phyloP scores from a whole-genome alignment of 805 yeast genomes.

The Tetrapisispora phaffii region DNA sequence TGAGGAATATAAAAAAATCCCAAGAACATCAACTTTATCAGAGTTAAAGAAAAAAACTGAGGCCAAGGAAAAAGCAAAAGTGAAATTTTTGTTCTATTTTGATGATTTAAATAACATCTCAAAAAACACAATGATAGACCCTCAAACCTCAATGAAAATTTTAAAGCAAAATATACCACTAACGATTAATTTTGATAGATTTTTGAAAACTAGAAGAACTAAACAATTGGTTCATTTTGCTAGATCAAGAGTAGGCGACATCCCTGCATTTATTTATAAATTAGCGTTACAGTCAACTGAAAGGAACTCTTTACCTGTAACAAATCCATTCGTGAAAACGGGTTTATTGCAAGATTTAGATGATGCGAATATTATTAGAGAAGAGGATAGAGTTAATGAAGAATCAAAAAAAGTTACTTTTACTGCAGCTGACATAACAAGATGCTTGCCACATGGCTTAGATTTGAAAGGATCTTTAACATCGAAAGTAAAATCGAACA shows the following conservation, averaged over 20 bases:
- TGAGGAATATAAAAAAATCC: conserved; percentile 32
- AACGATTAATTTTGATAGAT: conserved; percentile 55
- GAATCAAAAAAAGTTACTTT: conserved; percentile 30
- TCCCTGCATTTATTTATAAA: conserved; percentile 56
- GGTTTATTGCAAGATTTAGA: conserved; percentile 46
- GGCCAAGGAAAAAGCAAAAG: conserved; percentile 44
- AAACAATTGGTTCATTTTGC: conserved; percentile 53
- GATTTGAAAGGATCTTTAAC: conserved; percentile 40
- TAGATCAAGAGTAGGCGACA: conserved; percentile 56
- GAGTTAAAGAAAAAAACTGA: conserved; percentile 50
- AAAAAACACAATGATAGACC: conserved; percentile 24
- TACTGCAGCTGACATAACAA: conserved; percentile 36
- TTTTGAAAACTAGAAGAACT: conserved; percentile 56
- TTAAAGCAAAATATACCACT: conserved; percentile 44
- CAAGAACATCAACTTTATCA: conserved; percentile 34
- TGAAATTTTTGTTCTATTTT: conserved; percentile 31
- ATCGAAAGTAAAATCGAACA: conserved; percentile 30
- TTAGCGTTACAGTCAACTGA: conserved; percentile 51
- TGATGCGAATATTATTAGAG: conserved; percentile 21
- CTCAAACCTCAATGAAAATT: conserved; percentile 30
- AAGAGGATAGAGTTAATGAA: conserved; percentile 24
- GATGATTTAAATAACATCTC: conserved; percentile 24
- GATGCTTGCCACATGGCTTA: conserved; percentile 32
- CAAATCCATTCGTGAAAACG: conserved; percentile 35
- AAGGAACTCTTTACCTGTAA: conserved; percentile 37